Evolutionary conservation across 495 filamentous ascomycete species (phyloP).

Genomic region (Podospora anserina): DNA sequence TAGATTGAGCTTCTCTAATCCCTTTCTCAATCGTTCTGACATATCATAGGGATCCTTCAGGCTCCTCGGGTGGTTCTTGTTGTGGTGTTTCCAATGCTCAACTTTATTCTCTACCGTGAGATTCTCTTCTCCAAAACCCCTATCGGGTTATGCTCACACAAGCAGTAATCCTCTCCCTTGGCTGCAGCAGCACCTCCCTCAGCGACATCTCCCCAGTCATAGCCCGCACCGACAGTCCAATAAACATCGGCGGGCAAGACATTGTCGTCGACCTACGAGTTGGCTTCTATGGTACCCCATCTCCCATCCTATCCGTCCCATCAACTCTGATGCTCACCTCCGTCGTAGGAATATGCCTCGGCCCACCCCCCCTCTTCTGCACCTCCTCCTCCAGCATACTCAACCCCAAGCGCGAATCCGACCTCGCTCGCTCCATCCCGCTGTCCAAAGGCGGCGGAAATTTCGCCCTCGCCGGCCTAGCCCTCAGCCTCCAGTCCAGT

Average conservation of each 20-base stretch:
- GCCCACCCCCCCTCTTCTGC: slow-evolving; percentile 22
- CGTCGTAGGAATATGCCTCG: slow-evolving; percentile 26
- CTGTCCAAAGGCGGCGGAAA: slow-evolving; percentile 22
- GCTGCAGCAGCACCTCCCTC: slow-evolving; percentile 22
- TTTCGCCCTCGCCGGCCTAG: slow-evolving; percentile 19
- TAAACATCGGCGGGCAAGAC: slow-evolving; percentile 17
- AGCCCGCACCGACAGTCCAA: slow-evolving; percentile 17
- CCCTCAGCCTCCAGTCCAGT: slow-evolving; percentile 23
- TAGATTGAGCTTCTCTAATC: slow-evolving; percentile 2
- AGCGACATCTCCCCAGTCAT: slow-evolving; percentile 24
- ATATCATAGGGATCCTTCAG: slow-evolving; percentile 24
- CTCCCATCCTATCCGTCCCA: not conserved
- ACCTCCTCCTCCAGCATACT: slow-evolving; percentile 14
- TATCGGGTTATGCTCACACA: not conserved
- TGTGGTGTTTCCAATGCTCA: slow-evolving; percentile 24
- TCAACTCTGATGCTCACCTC: not conserved
- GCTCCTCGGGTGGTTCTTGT: slow-evolving; percentile 27
- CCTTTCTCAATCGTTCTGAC: not conserved
- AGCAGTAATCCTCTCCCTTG: slow-evolving; percentile 26
- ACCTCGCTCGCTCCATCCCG: slow-evolving; percentile 15
- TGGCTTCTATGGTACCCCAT: slow-evolving; percentile 24
- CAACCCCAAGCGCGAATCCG: slow-evolving; percentile 7
- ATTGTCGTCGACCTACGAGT: slow-evolving; percentile 25
- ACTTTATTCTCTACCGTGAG: slow-evolving; percentile 27
- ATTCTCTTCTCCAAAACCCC: not conserved